These are phyloP conservation scores for Phaseolus lunatus DNA, from an alignment of 306 rosid genomes.

Conservation along the genomic window DNA sequence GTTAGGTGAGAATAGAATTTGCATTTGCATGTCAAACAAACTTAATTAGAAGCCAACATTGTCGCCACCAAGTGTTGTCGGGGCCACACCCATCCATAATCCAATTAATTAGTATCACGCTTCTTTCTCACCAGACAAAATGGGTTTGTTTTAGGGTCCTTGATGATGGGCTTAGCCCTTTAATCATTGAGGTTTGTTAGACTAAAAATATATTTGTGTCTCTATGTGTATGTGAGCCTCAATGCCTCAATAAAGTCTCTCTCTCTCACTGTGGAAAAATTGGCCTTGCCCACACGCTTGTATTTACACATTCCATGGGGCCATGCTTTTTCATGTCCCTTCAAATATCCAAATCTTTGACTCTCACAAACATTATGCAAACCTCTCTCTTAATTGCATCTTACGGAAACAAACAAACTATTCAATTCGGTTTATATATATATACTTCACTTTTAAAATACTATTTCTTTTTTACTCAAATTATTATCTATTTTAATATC, in stretches of 20 bases:
- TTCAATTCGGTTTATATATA: background rate
- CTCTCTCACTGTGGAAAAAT: slow-evolving; percentile 11
- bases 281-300: slow-evolving; percentile 49
- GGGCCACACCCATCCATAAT: slow-evolving; percentile 44
- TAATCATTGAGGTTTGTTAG: slow-evolving; percentile 68
- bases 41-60: slow-evolving; percentile 51
- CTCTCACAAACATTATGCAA: background rate
- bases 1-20: slow-evolving; percentile 58
- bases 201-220: background rate
- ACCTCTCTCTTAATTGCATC: background rate
- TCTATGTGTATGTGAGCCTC: background rate
- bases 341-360: slow-evolving; percentile 38
- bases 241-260: slow-evolving; percentile 42
- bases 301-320: slow-evolving; percentile 42
- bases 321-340: slow-evolving; percentile 37
- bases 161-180: slow-evolving; percentile 60
- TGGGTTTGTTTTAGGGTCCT: slow-evolving; percentile 43
- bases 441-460: background rate
- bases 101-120: slow-evolving; percentile 38
- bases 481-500: too few species aligned
- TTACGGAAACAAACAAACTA: background rate
- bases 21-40: slow-evolving; percentile 51
- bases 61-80: slow-evolving; percentile 67
- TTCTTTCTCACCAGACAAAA: slow-evolving; percentile 53
- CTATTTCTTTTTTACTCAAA: background rate